A percentile compares a stretch with the other conserved stretches of the same genome.
phyloP scores from a whole-genome alignment of 2,329 filamentous ascomycete species.

The Hypomyces rosellus region DNA sequence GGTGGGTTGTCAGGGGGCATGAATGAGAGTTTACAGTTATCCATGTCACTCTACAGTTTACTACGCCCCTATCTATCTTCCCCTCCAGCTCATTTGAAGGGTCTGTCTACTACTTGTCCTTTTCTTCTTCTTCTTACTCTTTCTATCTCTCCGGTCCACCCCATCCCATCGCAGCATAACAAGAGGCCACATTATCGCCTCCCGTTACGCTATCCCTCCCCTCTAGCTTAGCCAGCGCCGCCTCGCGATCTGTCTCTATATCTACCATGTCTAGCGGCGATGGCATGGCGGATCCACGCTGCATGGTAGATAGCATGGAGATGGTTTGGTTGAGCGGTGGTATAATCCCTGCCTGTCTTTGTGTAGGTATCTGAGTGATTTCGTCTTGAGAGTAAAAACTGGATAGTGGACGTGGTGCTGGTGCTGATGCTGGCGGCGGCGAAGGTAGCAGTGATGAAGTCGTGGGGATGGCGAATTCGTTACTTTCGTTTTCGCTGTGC shows the following conservation, averaged over 20 bases:
- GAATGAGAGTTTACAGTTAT: too few relatives aligned
- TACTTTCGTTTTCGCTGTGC: neutral
- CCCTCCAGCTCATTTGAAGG: too few relatives aligned
- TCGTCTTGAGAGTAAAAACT: too few relatives aligned
- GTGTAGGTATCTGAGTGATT: neutral
- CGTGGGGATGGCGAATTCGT: conserved; percentile 1
- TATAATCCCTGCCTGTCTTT: neutral
- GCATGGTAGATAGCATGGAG: neutral
- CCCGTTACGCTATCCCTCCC: neutral
- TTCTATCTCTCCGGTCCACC: neutral
- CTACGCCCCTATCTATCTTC: too few relatives aligned
- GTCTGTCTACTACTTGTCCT: neutral
- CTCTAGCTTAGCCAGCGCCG: conserved; percentile 1
- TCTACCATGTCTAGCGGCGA: neutral
- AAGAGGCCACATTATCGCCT: conserved; percentile 1
- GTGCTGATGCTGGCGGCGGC: neutral
- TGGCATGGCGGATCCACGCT: neutral
- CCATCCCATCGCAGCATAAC: conserved; percentile 9
- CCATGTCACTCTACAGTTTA: too few relatives aligned
- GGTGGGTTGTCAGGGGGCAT: too few relatives aligned
- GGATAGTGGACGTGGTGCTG: neutral
- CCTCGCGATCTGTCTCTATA: neutral
- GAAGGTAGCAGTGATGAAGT: neutral
- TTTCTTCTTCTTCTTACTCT: neutral
- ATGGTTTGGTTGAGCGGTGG: neutral